phyloP scores from a whole-genome alignment of 2,329 filamentous ascomycete genomes.

The Beauveria rudraprayagi region DNA sequence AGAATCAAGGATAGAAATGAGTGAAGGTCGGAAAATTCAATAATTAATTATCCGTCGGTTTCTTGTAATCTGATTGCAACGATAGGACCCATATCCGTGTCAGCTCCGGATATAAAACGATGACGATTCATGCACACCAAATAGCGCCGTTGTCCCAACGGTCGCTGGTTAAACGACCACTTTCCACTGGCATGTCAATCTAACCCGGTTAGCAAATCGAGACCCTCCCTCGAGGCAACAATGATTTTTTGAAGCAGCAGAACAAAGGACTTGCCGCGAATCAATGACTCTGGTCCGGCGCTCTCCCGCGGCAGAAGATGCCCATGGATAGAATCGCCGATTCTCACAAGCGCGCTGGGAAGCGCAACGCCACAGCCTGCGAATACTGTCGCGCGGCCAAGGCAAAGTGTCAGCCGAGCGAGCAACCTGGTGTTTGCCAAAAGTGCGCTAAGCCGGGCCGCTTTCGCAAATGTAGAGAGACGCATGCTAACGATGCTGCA shows the following conservation, averaged over 20 bases:
- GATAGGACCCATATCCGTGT: not conserved
- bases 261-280: not conserved
- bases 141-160: not conserved
- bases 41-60: too few species aligned
- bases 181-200: not conserved
- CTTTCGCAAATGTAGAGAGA: not conserved
- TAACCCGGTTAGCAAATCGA: not conserved
- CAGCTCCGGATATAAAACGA: not conserved
- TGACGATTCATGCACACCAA: not conserved
- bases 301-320: not conserved
- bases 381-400: conserved; percentile 12
- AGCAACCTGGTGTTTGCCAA: conserved; percentile 12
- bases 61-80: not conserved
- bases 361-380: conserved; percentile 8
- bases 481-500: not conserved
- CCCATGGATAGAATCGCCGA: not conserved
- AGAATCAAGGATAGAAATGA: too few species aligned
- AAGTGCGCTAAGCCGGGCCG: not conserved
- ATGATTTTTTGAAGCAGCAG: too few species aligned
- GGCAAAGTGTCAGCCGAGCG: conserved; percentile 10
- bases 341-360: not conserved
- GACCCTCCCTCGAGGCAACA: not conserved
- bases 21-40: too few species aligned
- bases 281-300: not conserved
- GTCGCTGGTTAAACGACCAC: not conserved